Base-by-base conservation (phyloP, 108 stramenopile genomes). In the Discostella stelligeroides region DNA sequence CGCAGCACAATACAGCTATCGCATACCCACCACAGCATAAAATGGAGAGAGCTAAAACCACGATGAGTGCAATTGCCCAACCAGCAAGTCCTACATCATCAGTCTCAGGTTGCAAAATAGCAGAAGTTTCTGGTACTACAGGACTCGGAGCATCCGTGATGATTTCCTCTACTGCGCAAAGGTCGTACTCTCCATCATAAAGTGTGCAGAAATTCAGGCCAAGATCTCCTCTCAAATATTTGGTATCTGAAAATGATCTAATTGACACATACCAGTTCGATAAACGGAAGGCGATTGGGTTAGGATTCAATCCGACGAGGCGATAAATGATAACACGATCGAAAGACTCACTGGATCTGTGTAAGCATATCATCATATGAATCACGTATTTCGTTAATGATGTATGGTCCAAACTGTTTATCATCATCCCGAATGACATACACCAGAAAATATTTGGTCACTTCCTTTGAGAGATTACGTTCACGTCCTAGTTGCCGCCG, bases 31-130 rank as follows among this genome's bases (percentile, higher is more conserved):
- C 50, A 27, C 69, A 63, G 28, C 69, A 63, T 15, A 45, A 20
- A 0, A 78, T 23, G 1, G 47, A 0, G 30, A 78, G 60, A 15
- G 65, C 28, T 20, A 66, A 41, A 45, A 70, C 53, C 24, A 78
- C 47, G 49, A 78, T 70, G n/a, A 78, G 54, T 30, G 59, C 49
- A 28, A 78, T 40, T 0, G 55, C 76, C 76, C 76, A 78, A 18
- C 43, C 76, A 0, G 76, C 41, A 18, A 78, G 30, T 0, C 69
- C 76, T 25, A 47, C 64, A 14, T 28, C 43, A 24, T 53, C 60
- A 25, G 47, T 30, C 11, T 62, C 51, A 17, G 62, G 43, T 45
- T 45, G 15, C 2, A 17, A 4, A 13, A 45, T 10, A 1, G n/a
- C 43, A 45, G n/a, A 45, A 45, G 43, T 45, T n/a, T 13, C 7